Conservation (phyloP, 176 grass and related monocot species). For the Phyllostachys edulis region DNA sequence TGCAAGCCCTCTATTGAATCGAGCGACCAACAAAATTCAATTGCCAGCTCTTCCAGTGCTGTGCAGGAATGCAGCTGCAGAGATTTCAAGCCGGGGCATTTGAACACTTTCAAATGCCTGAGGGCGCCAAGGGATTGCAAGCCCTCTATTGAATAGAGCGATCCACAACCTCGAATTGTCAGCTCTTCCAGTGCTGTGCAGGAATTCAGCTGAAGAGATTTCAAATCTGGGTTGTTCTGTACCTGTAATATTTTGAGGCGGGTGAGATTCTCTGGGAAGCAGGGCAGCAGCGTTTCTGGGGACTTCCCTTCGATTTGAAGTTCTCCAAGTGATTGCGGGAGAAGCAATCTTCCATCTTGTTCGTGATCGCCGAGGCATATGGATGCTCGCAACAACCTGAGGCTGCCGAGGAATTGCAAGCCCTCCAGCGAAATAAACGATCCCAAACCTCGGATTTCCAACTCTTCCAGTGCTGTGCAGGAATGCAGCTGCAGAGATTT, state of each 20-base stretch:
- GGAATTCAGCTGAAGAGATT: background rate
- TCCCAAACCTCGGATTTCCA: rapidly evolving
- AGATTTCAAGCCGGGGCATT: too few species aligned
- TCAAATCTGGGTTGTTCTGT: background rate
- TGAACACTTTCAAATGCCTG: too few species aligned
- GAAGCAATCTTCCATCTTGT: background rate
- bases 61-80: too few species aligned
- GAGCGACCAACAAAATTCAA: too few species aligned
- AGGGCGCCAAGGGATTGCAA: too few species aligned
- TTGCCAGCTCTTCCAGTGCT: too few species aligned
- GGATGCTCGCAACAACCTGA: background rate
- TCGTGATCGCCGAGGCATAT: too few species aligned
- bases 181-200: constrained; percentile 20
- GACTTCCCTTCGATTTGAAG: rapidly evolving
- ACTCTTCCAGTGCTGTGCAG: background rate
- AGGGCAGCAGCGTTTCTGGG: background rate
- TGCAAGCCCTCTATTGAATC: too few species aligned
- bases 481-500: background rate
- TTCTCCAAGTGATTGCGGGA: background rate
- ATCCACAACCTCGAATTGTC: too few species aligned
- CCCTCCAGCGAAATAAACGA: background rate
- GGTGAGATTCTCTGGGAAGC: background rate
- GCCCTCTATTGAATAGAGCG: too few species aligned
- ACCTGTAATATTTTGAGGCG: background rate
- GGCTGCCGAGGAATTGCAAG: background rate